Conservation (phyloP, 495 filamentous ascomycete genomes). For the Poronia punctata region DNA sequence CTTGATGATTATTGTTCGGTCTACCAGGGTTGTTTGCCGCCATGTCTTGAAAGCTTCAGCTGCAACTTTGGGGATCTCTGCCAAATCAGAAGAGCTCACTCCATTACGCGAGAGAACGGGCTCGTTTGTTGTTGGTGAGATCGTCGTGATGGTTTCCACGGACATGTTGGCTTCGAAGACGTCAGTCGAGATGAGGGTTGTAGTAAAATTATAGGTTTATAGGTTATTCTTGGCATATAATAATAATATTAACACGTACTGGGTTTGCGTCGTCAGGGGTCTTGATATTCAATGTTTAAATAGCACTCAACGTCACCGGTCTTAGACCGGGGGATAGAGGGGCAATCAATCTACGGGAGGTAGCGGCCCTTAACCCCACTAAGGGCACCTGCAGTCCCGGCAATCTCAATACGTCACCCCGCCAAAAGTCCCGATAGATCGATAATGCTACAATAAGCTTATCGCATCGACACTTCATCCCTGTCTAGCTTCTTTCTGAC, state of each 20-base stretch:
- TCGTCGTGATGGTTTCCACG: conserved; percentile 74
- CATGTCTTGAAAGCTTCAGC: conserved; percentile 66
- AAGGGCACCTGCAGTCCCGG: too few relatives aligned
- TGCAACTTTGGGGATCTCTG: conserved; percentile 56
- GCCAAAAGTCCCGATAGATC: conserved; percentile 11
- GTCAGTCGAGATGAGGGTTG: too few relatives aligned
- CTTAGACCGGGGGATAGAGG: too few relatives aligned
- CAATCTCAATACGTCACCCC: conserved; percentile 8
- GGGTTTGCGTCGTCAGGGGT: too few relatives aligned
- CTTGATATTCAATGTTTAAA: too few relatives aligned
- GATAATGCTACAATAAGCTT: not conserved
- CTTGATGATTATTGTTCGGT: conserved; percentile 68
- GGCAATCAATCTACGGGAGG: too few relatives aligned
- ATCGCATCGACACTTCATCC: conserved; percentile 5
- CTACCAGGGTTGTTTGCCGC: conserved; percentile 53
- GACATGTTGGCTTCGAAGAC: conserved; percentile 50
- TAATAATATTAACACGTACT: conserved; percentile 1
- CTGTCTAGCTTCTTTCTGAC: too few relatives aligned
- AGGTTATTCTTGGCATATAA: too few relatives aligned
- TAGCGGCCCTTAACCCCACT: too few relatives aligned
- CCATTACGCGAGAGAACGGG: conserved; percentile 69
- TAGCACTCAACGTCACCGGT: too few relatives aligned
- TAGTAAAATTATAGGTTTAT: too few relatives aligned
- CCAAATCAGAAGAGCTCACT: conserved; percentile 57
- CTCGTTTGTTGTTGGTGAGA: conserved; percentile 79